A percentile compares a stretch with the other conserved stretches of the same genome.
Evolutionary conservation across 176 grass and related monocot genomes (phyloP).

Genomic region (Canna indica): DNA sequence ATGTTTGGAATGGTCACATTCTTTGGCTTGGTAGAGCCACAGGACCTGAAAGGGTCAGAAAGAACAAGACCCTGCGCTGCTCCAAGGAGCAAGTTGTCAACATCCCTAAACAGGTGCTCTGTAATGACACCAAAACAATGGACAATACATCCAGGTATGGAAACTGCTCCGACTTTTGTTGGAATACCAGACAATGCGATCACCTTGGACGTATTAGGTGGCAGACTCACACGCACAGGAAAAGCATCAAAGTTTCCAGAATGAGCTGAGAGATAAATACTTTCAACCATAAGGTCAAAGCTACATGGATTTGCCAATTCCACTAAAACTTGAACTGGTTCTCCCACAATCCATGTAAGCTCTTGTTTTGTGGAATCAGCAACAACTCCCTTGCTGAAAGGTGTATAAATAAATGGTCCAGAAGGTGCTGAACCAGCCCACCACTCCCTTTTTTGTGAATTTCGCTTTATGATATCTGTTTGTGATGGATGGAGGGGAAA

Average conservation of each 20-base stretch:
- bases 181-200: slow-evolving; percentile 89
- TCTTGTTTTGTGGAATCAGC: slow-evolving; percentile 59
- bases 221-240: slow-evolving; percentile 77
- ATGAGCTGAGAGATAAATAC: slow-evolving; percentile 98
- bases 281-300: slow-evolving; percentile 84
- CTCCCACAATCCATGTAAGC: slow-evolving; percentile 89
- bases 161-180: slow-evolving; percentile 69
- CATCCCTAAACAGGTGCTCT: slow-evolving; percentile 97
- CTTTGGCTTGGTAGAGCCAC: slow-evolving; percentile 88
- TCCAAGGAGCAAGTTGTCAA: slow-evolving; percentile 86
- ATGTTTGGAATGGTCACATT: slow-evolving; percentile 69
- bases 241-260: slow-evolving; percentile 99
- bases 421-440: slow-evolving; percentile 83
- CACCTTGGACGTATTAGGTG: slow-evolving; percentile 87
- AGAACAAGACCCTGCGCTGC: slow-evolving; percentile 95
- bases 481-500: slow-evolving; percentile 90
- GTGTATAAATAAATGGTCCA: slow-evolving; percentile 98
- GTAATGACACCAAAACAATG: slow-evolving; percentile 99
- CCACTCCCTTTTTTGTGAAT: slow-evolving; percentile 87
- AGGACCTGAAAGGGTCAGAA: slow-evolving; percentile 97
- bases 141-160: slow-evolving; percentile 95
- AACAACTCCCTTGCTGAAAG: slow-evolving; percentile 61
- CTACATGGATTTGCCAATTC: slow-evolving; percentile 98
- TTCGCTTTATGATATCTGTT: slow-evolving; percentile 89
- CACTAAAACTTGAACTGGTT: slow-evolving; percentile 93